phyloP scores from a whole-genome alignment of 768 basidiomycete genomes.

The Russula sp. region DNA sequence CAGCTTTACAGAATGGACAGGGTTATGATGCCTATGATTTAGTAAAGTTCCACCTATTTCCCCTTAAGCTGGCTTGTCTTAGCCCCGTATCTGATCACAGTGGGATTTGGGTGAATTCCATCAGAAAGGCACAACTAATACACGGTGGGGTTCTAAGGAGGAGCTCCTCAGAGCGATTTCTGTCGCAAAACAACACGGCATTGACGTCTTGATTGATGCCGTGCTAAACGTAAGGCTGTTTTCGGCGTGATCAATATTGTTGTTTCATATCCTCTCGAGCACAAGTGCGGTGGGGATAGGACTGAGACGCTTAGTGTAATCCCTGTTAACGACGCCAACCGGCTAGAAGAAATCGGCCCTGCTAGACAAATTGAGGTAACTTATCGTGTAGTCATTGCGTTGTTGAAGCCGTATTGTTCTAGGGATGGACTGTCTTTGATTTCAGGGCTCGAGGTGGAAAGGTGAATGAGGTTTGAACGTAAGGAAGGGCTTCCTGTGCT shows the following conservation, averaged over 20 bases:
- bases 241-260: background rate
- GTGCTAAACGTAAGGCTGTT: slow-evolving; percentile 67
- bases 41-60: slow-evolving; percentile 37
- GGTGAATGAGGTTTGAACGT: slow-evolving; percentile 34
- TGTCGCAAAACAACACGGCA: slow-evolving; percentile 57
- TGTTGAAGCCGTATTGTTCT: slow-evolving; percentile 6
- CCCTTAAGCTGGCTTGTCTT: background rate
- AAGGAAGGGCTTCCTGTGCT: background rate
- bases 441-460: slow-evolving; percentile 72
- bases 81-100: slow-evolving; percentile 33
- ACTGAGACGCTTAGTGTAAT: slow-evolving; percentile 63
- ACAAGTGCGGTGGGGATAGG: slow-evolving; percentile 81
- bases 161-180: slow-evolving; percentile 67
- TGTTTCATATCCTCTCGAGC: slow-evolving; percentile 37
- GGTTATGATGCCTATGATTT: slow-evolving; percentile 87
- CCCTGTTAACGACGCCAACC: slow-evolving; percentile 63
- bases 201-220: slow-evolving; percentile 80
- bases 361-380: slow-evolving; percentile 60
- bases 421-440: slow-evolving; percentile 87
- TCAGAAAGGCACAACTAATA: slow-evolving; percentile 63
- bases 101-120: slow-evolving; percentile 87
- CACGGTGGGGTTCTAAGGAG: slow-evolving; percentile 85
- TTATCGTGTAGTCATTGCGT: background rate
- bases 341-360: slow-evolving; percentile 54
- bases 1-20: slow-evolving; percentile 47